Conservation (phyloP, 1,284 basidiomycete species). For the Thelephora terrestris region DNA sequence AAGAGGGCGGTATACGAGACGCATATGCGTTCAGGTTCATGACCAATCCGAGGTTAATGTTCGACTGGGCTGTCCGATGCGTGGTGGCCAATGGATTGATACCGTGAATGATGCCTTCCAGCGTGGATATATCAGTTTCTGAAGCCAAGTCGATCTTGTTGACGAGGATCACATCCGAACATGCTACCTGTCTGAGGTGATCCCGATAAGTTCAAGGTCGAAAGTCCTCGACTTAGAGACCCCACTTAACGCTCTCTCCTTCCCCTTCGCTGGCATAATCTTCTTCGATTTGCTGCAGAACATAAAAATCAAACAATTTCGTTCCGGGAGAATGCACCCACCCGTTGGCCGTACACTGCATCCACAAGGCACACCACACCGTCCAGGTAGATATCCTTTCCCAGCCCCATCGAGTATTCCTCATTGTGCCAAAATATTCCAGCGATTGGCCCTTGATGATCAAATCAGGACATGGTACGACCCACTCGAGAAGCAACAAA, state of each 20-base stretch:
- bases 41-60: conserved; percentile 63
- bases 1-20: conserved; percentile 21
- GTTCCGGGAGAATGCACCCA: conserved; percentile 20
- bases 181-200: conserved; percentile 73
- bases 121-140: conserved; percentile 27
- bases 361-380: conserved; percentile 90
- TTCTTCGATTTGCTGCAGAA: conserved; percentile 71
- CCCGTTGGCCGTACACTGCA: conserved; percentile 74
- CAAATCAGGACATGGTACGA: conserved; percentile 4
- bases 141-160: conserved; percentile 80
- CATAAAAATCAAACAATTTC: background rate
- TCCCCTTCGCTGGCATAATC: conserved; percentile 54
- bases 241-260: conserved; percentile 68
- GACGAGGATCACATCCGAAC: conserved; percentile 79
- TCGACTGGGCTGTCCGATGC: conserved; percentile 55
- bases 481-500: background rate
- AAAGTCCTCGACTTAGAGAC: conserved; percentile 9
- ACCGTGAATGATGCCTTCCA: conserved; percentile 50
- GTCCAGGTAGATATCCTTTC: conserved; percentile 70
- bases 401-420: conserved; percentile 65
- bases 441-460: conserved; percentile 62
- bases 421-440: conserved; percentile 91
- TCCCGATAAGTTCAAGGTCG: background rate
- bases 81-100: conserved; percentile 75
- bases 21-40: conserved; percentile 75